Percentiles rank a stretch among this genome's conserved stretches.
Conservation (phyloP, 345 rosid genomes). For the Zanthoxylum bungeanum region DNA sequence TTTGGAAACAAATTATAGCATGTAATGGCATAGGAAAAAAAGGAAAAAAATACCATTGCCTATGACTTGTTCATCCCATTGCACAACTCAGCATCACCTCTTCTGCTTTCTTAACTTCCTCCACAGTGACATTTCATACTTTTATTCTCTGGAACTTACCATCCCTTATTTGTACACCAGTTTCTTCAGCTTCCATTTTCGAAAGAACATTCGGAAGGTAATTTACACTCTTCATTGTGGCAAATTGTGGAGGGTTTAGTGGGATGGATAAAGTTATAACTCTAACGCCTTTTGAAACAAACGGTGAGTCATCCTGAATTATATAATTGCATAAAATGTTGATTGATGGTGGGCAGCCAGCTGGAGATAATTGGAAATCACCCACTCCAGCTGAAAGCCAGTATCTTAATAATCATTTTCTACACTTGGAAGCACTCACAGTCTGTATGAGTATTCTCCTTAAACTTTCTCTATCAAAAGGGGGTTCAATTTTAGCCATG, state of each 20-base stretch:
- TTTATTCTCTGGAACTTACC: constrained; percentile 51
- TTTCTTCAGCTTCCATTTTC: constrained; percentile 87
- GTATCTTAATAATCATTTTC: constrained; percentile 73
- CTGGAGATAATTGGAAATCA: constrained; percentile 76
- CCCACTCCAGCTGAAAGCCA: constrained; percentile 92
- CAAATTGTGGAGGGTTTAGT: constrained; percentile 71
- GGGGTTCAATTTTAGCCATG: constrained; percentile 62
- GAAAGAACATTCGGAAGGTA: constrained; percentile 92
- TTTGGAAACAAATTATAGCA: neutral
- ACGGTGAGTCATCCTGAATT: constrained; percentile 38
- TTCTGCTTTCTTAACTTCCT: constrained; percentile 65
- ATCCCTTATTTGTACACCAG: constrained; percentile 43
- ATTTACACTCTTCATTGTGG: constrained; percentile 79
- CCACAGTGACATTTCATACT: constrained; percentile 45
- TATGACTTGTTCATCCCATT: constrained; percentile 68
- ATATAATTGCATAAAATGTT: constrained; percentile 75
- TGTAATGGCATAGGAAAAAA: neutral
- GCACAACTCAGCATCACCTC: constrained; percentile 92
- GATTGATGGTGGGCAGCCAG: constrained; percentile 49
- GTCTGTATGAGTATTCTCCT: constrained; percentile 69
- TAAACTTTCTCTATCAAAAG: constrained; percentile 53
- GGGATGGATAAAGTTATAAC: constrained; percentile 70
- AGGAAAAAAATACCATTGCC: constrained; percentile 51
- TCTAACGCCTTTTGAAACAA: constrained; percentile 53
- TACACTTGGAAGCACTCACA: constrained; percentile 62